Evolutionary conservation across 345 rosid species (phyloP).

Genomic region (Fremontodendron californicum): DNA sequence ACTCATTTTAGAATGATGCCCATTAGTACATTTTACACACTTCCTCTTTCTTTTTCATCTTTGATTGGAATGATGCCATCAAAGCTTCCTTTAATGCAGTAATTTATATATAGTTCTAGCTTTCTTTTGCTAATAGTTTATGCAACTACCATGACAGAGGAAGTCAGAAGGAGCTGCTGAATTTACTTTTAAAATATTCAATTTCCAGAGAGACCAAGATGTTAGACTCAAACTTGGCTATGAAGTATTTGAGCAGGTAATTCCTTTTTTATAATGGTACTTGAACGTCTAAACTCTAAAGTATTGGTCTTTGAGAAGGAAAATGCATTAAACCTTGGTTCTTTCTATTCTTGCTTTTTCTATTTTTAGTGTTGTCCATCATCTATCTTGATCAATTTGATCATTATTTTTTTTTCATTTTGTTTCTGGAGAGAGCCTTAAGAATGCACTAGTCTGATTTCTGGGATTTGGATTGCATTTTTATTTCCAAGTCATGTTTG

Average conservation of each 20-base stretch:
- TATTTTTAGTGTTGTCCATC: background rate
- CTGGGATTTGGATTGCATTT: background rate
- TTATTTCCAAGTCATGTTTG: background rate
- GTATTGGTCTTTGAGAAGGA: background rate
- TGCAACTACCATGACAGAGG: slow-evolving; percentile 42
- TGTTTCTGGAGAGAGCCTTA: background rate
- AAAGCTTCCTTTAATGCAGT: background rate
- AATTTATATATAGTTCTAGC: background rate
- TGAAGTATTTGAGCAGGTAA: slow-evolving; percentile 72
- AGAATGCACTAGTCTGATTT: background rate
- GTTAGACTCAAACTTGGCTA: slow-evolving; percentile 78
- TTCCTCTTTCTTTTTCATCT: background rate
- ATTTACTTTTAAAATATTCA: slow-evolving; percentile 60
- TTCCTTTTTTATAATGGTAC: background rate
- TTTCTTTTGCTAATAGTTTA: background rate
- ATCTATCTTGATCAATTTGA: background rate
- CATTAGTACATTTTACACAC: background rate
- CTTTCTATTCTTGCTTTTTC: no score
- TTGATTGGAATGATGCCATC: background rate
- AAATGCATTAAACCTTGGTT: background rate
- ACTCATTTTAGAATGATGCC: background rate
- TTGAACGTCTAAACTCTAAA: background rate
- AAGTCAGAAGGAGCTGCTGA: slow-evolving; percentile 80
- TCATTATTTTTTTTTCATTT: background rate
- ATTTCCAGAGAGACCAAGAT: slow-evolving; percentile 80